Evolutionary conservation across 306 rosid genomes (phyloP), one percentile per base, ranked within the genome.

Genomic region (Prunus kanzakura): DNA sequence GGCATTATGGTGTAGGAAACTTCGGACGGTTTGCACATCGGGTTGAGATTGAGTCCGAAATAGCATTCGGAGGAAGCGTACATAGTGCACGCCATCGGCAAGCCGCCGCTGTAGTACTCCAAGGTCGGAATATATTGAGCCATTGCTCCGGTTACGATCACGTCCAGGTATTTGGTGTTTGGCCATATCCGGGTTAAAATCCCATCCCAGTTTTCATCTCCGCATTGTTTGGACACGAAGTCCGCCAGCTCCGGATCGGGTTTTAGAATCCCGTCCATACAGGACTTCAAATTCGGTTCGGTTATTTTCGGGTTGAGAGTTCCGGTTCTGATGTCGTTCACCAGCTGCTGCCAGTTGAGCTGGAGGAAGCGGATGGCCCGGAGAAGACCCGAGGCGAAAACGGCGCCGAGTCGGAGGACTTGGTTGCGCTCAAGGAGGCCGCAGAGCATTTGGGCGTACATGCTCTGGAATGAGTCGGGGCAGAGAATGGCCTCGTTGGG

Each of bases 1-100:
- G 91, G 91, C 91, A 87, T 87, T n/a, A 87, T 87, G 4, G 91
- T 85, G 82, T 85, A 84, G 1, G 87, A 82, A 54, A 87, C 91
- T 18, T 87, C 82, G 0, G 85, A 80, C 0, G 91, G 91, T 15
- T 80, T 85, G 58, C 84, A 77, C 91, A 87, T 87, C 13, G 91
- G 91, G 76, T 85, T 87, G 3, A 87, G 84, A 56, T 87, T 87
- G 30, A 87, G 74, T 4, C 91, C 91, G 78, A 87, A 87, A 41
- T 87, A 84, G 49, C 90, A 84, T 64, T 87, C 90, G 0, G 90
- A 87, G 1, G 90, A 87, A 1, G 91, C 91, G 80, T 87, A 87
- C 91, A 87, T 87, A 1, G 91, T 87, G 73, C 91, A 87, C 1
- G 89, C 88, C 38, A 84, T 61, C 2, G 91, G 91, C 16, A 87